A percentile compares a stretch with the other conserved stretches of the same genome.
phyloP scores from a whole-genome alignment of 345 rosid species.

The Brassica carinata region DNA sequence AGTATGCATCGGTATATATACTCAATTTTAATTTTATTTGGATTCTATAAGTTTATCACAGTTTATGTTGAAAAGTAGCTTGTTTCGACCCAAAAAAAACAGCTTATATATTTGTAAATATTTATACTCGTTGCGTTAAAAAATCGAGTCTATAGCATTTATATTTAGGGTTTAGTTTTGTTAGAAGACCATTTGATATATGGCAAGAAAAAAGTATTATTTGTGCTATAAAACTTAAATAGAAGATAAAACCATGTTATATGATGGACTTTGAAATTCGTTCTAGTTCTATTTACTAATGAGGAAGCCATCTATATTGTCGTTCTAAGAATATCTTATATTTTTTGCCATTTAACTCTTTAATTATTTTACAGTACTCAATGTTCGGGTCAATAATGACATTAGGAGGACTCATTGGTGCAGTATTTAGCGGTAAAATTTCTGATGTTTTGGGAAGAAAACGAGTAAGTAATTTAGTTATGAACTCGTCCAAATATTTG shows the following conservation, averaged over 20 bases:
- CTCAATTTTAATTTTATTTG: background rate
- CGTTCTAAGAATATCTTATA: background rate
- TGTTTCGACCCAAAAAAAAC: background rate
- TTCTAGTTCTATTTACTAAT: background rate
- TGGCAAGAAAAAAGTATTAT: background rate
- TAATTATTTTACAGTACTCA: conserved; percentile 29
- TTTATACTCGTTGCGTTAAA: background rate
- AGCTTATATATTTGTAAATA: background rate
- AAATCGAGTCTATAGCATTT: background rate
- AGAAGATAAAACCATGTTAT: background rate
- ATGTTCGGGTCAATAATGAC: conserved; percentile 42
- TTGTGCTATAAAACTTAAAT: background rate
- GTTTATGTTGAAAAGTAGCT: background rate
- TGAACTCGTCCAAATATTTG: background rate
- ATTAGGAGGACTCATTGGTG: conserved; percentile 43
- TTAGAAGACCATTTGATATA: background rate
- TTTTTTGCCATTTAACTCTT: background rate
- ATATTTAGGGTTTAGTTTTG: background rate
- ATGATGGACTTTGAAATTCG: background rate
- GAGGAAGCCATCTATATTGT: background rate
- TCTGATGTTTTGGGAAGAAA: conserved; percentile 38
- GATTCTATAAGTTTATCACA: background rate
- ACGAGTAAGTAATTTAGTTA: conserved; percentile 19
- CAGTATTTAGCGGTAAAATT: conserved; percentile 36
- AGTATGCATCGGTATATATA: background rate